Conservation (phyloP, 116 monocot genomes). For the Iris pallida region DNA sequence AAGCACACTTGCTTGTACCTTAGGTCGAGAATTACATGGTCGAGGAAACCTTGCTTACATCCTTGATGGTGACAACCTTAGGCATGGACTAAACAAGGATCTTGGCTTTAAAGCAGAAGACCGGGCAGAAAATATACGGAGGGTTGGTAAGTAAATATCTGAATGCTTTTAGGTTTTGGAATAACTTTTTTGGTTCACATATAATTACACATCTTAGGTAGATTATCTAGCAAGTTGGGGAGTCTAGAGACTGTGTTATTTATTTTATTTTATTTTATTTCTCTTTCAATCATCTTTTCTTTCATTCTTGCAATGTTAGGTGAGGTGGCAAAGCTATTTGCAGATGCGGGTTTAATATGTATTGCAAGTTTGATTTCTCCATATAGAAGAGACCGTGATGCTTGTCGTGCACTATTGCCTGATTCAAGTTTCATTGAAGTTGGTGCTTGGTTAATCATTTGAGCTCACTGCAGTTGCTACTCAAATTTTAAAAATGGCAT, state of each 20-base stretch:
- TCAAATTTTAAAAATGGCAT: neutral
- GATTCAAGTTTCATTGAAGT: conserved; percentile 79
- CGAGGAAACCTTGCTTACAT: conserved; percentile 76
- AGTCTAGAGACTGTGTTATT: neutral
- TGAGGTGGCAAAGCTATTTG: conserved; percentile 87
- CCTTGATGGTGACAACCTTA: conserved; percentile 93
- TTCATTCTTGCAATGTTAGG: conserved; percentile 33
- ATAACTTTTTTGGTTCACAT: neutral
- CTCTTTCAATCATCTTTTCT: neutral
- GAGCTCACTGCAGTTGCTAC: neutral
- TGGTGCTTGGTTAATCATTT: conserved; percentile 2
- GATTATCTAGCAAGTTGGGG: neutral
- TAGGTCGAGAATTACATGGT: conserved; percentile 54
- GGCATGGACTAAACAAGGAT: conserved; percentile 85
- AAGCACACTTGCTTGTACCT: conserved; percentile 86
- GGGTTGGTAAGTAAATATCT: conserved; percentile 60
- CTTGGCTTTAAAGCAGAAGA: conserved; percentile 84
- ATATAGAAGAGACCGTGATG: conserved; percentile 75
- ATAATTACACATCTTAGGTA: neutral
- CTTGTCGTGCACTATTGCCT: conserved; percentile 64
- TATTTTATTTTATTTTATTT: neutral
- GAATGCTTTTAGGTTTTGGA: neutral
- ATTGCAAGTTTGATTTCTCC: conserved; percentile 94
- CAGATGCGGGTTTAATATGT: conserved; percentile 85
- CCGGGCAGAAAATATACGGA: conserved; percentile 83